Conservation (phyloP, 345 rosid species). For the Acer yangbiense region DNA sequence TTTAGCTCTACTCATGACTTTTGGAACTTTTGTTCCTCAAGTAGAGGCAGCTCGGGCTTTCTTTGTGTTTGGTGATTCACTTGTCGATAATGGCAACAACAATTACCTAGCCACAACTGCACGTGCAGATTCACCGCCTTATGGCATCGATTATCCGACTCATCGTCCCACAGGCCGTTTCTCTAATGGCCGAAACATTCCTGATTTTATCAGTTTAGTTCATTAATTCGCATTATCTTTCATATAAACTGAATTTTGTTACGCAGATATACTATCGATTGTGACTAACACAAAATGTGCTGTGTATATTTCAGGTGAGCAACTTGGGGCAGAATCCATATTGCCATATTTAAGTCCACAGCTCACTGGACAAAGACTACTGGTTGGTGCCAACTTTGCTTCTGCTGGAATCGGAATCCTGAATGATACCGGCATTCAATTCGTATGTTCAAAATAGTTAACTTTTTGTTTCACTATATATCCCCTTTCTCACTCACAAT, state of each 20-base stretch:
- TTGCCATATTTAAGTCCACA: conserved; percentile 81
- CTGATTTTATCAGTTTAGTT: conserved; percentile 73
- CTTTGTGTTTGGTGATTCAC: conserved; percentile 72
- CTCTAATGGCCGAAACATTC: conserved; percentile 86
- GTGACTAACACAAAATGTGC: background rate
- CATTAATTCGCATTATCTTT: background rate
- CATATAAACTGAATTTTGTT: background rate
- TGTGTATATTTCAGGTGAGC: conserved; percentile 47
- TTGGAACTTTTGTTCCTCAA: conserved; percentile 27
- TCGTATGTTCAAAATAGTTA: conserved; percentile 48
- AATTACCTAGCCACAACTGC: conserved; percentile 77
- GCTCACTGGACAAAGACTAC: conserved; percentile 57
- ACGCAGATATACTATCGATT: background rate
- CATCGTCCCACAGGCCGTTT: conserved; percentile 77
- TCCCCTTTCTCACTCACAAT: too few relatives aligned
- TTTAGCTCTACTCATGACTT: conserved; percentile 12
- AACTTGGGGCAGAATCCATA: conserved; percentile 61
- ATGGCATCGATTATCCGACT: conserved; percentile 82
- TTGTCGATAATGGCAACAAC: conserved; percentile 80
- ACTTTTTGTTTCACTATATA: background rate
- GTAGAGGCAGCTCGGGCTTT: conserved; percentile 50
- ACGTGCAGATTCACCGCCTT: conserved; percentile 74
- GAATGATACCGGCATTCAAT: conserved; percentile 89
- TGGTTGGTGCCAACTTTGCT: conserved; percentile 90
- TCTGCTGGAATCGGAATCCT: conserved; percentile 95